Percentiles rank a stretch among this genome's conserved stretches.
Evolutionary conservation across 2,329 filamentous ascomycete genomes (phyloP).

Genomic region (Cordyceps fumosorosea): DNA sequence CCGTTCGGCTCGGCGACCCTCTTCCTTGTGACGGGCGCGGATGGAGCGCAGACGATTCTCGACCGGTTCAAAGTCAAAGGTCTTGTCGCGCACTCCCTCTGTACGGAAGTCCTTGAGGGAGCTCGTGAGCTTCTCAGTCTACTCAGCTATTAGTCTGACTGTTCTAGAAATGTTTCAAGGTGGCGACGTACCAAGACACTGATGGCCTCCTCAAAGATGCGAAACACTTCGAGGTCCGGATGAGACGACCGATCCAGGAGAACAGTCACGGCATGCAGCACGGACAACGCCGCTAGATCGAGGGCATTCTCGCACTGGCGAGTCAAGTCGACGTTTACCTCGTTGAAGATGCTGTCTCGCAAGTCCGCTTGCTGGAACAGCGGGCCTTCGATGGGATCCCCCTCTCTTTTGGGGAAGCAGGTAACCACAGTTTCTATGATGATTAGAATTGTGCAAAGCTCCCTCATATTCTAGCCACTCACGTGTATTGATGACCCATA

Average conservation of each 20-base stretch:
- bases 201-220: constrained; percentile 61
- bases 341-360: constrained; percentile 58
- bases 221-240: constrained; percentile 55
- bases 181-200: constrained; percentile 45
- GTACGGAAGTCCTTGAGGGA: constrained; percentile 57
- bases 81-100: constrained; percentile 45
- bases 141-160: not conserved
- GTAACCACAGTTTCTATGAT: constrained; percentile 42
- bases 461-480: constrained; percentile 18
- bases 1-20: constrained; percentile 41
- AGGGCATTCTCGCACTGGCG: constrained; percentile 55
- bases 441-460: constrained; percentile 3
- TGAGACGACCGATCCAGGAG: constrained; percentile 54
- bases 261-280: constrained; percentile 55
- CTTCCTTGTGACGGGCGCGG: constrained; percentile 31
- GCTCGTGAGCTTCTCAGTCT: constrained; percentile 57
- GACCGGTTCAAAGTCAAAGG: constrained; percentile 31
- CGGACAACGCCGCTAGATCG: constrained; percentile 56
- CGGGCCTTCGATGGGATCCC: constrained; percentile 46
- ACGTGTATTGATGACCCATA: constrained; percentile 52
- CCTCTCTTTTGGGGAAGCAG: constrained; percentile 50
- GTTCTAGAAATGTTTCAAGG: not conserved
- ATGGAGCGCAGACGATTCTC: constrained; percentile 36
- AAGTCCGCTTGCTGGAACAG: constrained; percentile 55
- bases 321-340: constrained; percentile 58